Base-by-base conservation (phyloP, 2,329 filamentous ascomycete genomes). In the Helotiales sp. region DNA sequence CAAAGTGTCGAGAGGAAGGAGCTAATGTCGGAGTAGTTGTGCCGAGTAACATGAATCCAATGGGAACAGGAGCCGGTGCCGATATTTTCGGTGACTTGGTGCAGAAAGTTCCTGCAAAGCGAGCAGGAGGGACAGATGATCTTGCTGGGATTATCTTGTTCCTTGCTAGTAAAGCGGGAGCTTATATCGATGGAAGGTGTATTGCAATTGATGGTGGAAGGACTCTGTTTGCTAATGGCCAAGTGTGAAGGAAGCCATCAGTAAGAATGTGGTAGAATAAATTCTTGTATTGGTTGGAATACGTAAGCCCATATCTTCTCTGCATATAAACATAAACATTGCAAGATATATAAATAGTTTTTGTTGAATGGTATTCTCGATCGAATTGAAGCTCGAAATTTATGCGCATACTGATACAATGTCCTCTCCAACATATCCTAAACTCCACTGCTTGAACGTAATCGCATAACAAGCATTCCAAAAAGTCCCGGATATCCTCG, bases 21-120 rank as follows among this genome's bases (percentile, higher is more conserved):
- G 27, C 60, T 66, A 46, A 63, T 34, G 2, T 3, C 8, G 25
- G 3, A 25, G n/a, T 40, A 76, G 74, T 78, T 61, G 72, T 77
- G 2, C 76, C 76, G 0, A 76, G 72, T 46, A 74, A 72, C 15
- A 77, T 78, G 76, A 78, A 78, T 46, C 74, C 75, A 0, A 72
- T 77, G 61, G 65, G 64, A 1, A 62, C 60, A 0, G 74, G 72
- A 1, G 67, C 69, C 17, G 71, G 70, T 40, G 73, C 71, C 5
- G 76, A 77, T 61, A 73, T 76, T 48, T 77, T 77, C 60, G 71
- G 69, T 8, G 63, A 70, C 24, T 62, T 78, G 13, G 76, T 77
- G 24, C 71, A 76, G 29, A 73, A 75, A 60, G 71, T 76, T 48
- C 69, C 74, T 1, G 74, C 74, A 1, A 72, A 69, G 47, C 63